phyloP scores from a whole-genome alignment of 129 eudicot species.

The Heracleum sosnowskyi region DNA sequence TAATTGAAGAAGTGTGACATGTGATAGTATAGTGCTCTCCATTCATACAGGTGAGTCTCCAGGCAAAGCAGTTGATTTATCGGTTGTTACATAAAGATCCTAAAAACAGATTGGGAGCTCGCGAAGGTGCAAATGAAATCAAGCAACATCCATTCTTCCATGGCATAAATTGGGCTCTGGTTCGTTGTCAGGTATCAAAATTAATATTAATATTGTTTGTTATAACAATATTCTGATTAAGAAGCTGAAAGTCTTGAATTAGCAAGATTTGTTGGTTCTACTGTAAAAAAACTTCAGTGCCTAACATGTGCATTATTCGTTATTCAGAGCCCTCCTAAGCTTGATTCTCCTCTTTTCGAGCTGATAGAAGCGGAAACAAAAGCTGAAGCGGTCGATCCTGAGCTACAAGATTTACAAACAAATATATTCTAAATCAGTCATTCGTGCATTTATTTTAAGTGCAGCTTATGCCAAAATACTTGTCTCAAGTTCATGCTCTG shows the following conservation, averaged over 20 bases:
- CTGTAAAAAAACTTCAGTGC: neutral
- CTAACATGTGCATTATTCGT: constrained; percentile 5
- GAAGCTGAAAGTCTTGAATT: neutral
- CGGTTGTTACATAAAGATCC: constrained; percentile 91
- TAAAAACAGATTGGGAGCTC: constrained; percentile 76
- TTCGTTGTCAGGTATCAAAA: constrained; percentile 74
- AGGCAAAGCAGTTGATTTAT: constrained; percentile 75
- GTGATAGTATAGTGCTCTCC: neutral
- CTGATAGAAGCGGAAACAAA: constrained; percentile 37
- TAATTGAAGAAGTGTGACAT: neutral
- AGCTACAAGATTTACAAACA: constrained; percentile 66
- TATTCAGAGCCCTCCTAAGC: constrained; percentile 72
- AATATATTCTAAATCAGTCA: constrained; percentile 63
- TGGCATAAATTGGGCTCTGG: constrained; percentile 87
- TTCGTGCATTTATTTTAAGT: neutral
- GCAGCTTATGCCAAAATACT: neutral
- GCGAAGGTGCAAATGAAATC: constrained; percentile 94
- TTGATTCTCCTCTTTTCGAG: constrained; percentile 59
- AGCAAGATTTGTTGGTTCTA: neutral
- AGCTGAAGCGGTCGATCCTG: constrained; percentile 48
- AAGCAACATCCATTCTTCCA: constrained; percentile 89
- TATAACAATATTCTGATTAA: neutral
- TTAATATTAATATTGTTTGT: neutral
- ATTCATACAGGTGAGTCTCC: constrained; percentile 68
- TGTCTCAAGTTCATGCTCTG: neutral